Percentiles rank a stretch among this genome's conserved stretches.
Evolutionary conservation across 345 rosid genomes (phyloP).

Genomic region (Reutealis trisperma): DNA sequence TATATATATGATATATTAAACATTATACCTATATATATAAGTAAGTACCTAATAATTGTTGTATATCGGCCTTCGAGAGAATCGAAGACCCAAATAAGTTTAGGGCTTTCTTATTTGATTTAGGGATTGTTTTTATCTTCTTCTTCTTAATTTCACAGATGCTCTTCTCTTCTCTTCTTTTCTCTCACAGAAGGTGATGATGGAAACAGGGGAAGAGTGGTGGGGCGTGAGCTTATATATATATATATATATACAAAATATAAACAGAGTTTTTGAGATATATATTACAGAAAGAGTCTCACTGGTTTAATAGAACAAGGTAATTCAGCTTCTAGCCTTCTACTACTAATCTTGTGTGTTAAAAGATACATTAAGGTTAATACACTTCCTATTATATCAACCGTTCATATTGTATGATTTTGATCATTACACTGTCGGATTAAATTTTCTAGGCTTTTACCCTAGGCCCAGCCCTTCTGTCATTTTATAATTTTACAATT

Average conservation of each 20-base stretch:
- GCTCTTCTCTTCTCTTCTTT: not conserved
- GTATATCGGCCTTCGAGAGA: slow-evolving; percentile 32
- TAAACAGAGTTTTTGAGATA: not conserved
- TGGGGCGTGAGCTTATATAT: not conserved
- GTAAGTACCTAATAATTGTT: slow-evolving; percentile 21
- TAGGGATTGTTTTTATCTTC: slow-evolving; percentile 13
- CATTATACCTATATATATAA: not conserved
- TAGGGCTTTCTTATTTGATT: not conserved
- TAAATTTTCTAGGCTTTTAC: too few relatives aligned
- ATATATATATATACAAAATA: too few relatives aligned
- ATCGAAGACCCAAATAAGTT: slow-evolving; percentile 32
- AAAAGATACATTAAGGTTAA: not conserved
- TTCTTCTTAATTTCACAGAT: not conserved
- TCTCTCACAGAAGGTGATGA: not conserved
- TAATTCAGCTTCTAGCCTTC: not conserved
- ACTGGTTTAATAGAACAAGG: not conserved
- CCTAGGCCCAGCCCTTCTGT: too few relatives aligned
- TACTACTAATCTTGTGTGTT: not conserved
- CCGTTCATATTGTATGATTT: not conserved
- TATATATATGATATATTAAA: too few relatives aligned
- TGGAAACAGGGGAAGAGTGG: not conserved
- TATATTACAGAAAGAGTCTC: not conserved
- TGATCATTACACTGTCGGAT: not conserved
- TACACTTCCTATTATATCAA: not conserved
- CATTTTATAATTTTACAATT: too few relatives aligned